phyloP scores from a whole-genome alignment of 1,284 basidiomycete species.

The Macrocystidia cucumis region DNA sequence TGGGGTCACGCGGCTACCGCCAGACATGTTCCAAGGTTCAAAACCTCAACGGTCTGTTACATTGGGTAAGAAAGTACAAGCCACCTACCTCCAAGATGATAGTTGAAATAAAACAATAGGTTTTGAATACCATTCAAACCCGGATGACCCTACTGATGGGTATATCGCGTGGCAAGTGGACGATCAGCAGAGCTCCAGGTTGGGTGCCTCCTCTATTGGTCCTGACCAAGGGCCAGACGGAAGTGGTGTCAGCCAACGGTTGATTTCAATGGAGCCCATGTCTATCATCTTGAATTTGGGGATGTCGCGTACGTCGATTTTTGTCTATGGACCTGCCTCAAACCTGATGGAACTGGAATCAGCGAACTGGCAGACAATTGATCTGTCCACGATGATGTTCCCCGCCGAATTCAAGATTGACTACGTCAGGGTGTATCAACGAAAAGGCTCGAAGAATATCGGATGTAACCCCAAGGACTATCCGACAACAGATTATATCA shows the following conservation, averaged over 20 bases:
- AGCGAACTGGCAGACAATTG: constrained; percentile 43
- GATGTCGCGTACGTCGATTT: constrained; percentile 42
- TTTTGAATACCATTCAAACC: constrained; percentile 65
- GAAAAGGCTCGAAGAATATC: constrained; percentile 39
- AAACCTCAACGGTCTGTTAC: constrained; percentile 35
- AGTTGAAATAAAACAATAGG: no score
- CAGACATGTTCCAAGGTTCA: constrained; percentile 50
- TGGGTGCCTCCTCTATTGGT: constrained; percentile 48
- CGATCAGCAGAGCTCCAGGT: constrained; percentile 39
- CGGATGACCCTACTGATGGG: constrained; percentile 40
- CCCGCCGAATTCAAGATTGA: constrained; percentile 61
- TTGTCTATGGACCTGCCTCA: constrained; percentile 1
- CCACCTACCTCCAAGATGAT: no score
- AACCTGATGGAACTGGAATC: constrained; percentile 5
- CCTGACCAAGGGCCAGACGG: constrained; percentile 39
- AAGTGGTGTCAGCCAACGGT: constrained; percentile 45
- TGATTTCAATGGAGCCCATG: constrained; percentile 74
- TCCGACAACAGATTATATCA: constrained; percentile 63
- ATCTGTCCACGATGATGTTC: constrained; percentile 49
- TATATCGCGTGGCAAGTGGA: constrained; percentile 63
- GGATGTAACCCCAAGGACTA: constrained; percentile 49
- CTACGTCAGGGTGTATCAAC: constrained; percentile 69
- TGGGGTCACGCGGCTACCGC: constrained; percentile 37
- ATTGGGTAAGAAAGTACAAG: constrained; percentile 29
- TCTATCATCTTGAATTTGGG: constrained; percentile 60